Evolutionary conservation across 805 yeast genomes (phyloP), one percentile per base, ranked within the genome.

Genomic region (Saccharomycopsis sp.): DNA sequence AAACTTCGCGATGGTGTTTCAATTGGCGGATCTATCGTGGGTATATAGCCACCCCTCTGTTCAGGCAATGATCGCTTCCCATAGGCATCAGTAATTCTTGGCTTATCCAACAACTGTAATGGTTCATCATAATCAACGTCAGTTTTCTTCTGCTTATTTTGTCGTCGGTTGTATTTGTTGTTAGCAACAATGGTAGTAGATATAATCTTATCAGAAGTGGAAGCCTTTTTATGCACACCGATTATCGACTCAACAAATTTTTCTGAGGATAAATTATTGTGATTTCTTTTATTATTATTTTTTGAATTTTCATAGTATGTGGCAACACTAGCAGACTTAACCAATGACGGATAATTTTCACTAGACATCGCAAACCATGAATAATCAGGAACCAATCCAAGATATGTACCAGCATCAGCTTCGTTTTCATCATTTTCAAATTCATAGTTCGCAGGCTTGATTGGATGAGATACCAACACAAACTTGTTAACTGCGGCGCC

Each of bases 291-390:
- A 20, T 21, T 38, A 29, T 21, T n/a, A 21, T 22, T n/a, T 23
- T 19, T 13, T 5, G 35, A 19, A 17, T 31, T 54, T 17, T 61
- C 51, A 33, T 73, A 78, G 63, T 81, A 87, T 41, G 73, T 68
- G 0, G 96, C 81, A 1, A 73, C 55, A 0, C 95, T 90, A 0
- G 96, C 93, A 5, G 86, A 75, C 45, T 77, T 75, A 6, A 90
- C 87, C 40, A 90, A 62, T 0, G 94, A 79, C 0, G 96, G 96
- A 58, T 81, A 90, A 53, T 79, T 72, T 20, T 63, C 59, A 53
- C 79, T 83, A 19, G 94, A 83, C 75, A 90, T 70, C 3, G 96
- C 96, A 66, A 75, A 85, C 95, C 96, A 89, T 1, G 82, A 70
- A 9, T 9, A 5, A 38, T 68, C 66, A 24, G 66, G 67, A 0